Percentiles rank a stretch among this genome's conserved stretches.
Conservation (phyloP, 2,329 filamentous ascomycete genomes). For the Apiospora arundinis region DNA sequence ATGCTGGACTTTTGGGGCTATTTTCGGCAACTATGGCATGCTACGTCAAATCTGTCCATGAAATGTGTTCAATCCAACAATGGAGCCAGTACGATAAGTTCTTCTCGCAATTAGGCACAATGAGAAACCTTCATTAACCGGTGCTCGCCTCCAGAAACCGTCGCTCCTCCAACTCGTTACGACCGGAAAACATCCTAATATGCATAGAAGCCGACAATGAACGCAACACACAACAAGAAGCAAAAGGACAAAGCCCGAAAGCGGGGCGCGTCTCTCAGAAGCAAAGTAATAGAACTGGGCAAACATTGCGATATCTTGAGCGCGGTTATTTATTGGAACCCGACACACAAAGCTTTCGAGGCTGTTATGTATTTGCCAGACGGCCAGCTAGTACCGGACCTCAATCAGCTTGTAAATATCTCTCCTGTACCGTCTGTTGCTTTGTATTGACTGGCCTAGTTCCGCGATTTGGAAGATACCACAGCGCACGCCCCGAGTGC, state of each 20-base stretch:
- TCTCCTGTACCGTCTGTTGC: not conserved
- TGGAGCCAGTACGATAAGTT: not conserved
- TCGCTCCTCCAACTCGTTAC: not conserved
- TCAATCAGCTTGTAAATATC: constrained; percentile 5
- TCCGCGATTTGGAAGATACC: not conserved
- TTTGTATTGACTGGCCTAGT: constrained; percentile 1
- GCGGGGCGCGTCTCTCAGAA: constrained; percentile 8
- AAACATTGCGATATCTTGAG: constrained; percentile 9
- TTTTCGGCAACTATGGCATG: not conserved
- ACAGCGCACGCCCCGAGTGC: not conserved
- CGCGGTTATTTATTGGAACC: constrained; percentile 10
- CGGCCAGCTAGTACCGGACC: not conserved
- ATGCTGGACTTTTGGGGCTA: not conserved
- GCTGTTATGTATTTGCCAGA: constrained; percentile 7
- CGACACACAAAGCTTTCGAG: not conserved
- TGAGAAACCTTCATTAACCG: constrained; percentile 1
- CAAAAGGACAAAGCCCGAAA: constrained; percentile 14
- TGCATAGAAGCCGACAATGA: constrained; percentile 6
- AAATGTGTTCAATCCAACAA: not conserved
- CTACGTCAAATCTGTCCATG: not conserved
- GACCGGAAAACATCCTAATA: not conserved
- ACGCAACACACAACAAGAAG: constrained; percentile 1
- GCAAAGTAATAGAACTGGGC: constrained; percentile 8
- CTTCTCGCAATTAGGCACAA: not conserved
- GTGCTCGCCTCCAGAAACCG: not conserved